These are phyloP conservation scores for Clonostachys chloroleuca DNA, from an alignment of 2,329 filamentous ascomycete genomes.

Conservation along the genomic window DNA sequence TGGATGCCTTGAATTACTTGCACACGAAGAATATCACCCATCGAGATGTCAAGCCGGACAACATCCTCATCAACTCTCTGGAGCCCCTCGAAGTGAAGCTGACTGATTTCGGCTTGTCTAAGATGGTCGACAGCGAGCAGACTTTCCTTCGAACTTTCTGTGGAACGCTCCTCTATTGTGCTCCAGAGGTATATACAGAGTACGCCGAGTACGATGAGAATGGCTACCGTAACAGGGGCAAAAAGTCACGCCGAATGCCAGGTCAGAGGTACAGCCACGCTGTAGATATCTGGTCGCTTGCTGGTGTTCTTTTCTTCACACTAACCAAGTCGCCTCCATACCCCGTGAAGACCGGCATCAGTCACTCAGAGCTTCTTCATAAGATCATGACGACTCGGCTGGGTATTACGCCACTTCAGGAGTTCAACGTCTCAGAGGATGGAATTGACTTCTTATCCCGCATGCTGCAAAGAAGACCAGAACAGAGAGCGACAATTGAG, in stretches of 20 bases:
- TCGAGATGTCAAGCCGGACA: conserved; percentile 98
- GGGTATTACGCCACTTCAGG: conserved; percentile 59
- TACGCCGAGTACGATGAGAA: conserved; percentile 65
- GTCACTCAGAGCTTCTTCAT: conserved; percentile 74
- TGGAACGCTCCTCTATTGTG: conserved; percentile 91
- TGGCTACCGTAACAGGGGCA: conserved; percentile 58
- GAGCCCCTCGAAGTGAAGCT: conserved; percentile 81
- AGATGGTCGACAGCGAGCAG: conserved; percentile 84
- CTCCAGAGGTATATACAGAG: conserved; percentile 89
- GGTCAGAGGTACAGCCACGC: conserved; percentile 79
- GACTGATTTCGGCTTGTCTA: conserved; percentile 94
- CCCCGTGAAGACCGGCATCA: conserved; percentile 69
- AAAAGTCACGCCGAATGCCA: conserved; percentile 53
- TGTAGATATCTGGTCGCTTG: conserved; percentile 95
- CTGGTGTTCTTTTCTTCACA: conserved; percentile 84
- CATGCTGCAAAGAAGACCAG: conserved; percentile 82
- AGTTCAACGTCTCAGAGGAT: conserved; percentile 52
- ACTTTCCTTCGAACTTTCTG: conserved; percentile 96
- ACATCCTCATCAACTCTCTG: conserved; percentile 76
- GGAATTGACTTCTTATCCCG: conserved; percentile 70
- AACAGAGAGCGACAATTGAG: conserved; percentile 67
- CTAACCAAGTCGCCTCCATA: conserved; percentile 80
- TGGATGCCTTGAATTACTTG: conserved; percentile 80
- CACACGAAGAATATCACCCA: conserved; percentile 89
- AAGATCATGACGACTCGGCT: conserved; percentile 79